Evolutionary conservation across 1,139 yeast species (phyloP), one percentile per base, ranked within the genome.

Genomic region (Arxiozyma slooffiae): DNA sequence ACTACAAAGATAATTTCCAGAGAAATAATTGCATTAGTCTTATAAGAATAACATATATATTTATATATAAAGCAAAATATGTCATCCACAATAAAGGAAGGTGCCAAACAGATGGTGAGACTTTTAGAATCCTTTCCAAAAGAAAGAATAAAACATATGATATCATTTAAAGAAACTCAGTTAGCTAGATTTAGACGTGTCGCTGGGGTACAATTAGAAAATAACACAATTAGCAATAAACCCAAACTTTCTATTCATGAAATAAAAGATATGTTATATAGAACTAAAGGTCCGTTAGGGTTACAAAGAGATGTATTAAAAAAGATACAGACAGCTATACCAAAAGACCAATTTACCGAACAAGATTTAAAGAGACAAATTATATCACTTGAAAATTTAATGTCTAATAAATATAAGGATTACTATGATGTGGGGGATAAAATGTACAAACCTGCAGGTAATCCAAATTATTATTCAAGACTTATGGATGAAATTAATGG

Each of bases 401-500:
- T 76, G 50, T 76, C 74, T 56, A 82, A 81, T 64, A 81, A 81
- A 62, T 82, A 82, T 70, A 76, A 73, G 61, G 76, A 78, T 55
- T 79, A 80, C 61, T 85, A 84, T 64, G 71, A 76, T 56, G 74
- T 82, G 39, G 82, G 81, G 53, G 84, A 81, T 49, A 83, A 84
- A 65, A 68, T 89, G n/a, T 69, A 79, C 60, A 74, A 69, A 58
- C 97, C 97, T 34, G 81, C n/a, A n/a, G n/a, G n/a, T n/a, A n/a
- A n/a, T 65, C 90, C 95, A 2, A 70, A 76, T 47, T 89, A 89
- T 63, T 89, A 89, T 63, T 76, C 74, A 42, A 76, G 94, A 61
- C 73, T 89, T 50, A 61, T 84, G 69, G 74, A 76, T 46, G 95
- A 87, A 66, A 75, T 89, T 48, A 74, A 76, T 52, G 92, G 95